Evolutionary conservation across 1,284 basidiomycete genomes (phyloP).

Genomic region (Ceratobasidium sp.): DNA sequence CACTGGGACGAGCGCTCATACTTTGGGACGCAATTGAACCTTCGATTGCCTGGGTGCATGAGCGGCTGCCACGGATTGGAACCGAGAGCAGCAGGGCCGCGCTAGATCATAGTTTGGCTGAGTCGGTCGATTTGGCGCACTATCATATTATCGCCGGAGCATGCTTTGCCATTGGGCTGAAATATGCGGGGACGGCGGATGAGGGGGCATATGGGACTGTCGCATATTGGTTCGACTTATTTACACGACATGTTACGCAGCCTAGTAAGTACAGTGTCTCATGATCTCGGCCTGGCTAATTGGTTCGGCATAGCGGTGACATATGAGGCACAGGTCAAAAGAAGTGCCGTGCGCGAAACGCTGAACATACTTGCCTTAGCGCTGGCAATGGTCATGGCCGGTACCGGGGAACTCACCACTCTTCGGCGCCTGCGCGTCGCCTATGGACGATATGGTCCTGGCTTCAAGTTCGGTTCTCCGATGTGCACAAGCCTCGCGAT

Average conservation of each 20-base stretch:
- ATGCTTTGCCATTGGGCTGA: constrained; percentile 92
- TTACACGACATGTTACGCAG: constrained; percentile 61
- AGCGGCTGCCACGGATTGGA: constrained; percentile 79
- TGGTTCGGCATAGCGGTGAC: constrained; percentile 67
- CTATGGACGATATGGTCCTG: constrained; percentile 88
- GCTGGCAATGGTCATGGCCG: constrained; percentile 93
- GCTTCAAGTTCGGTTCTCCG: constrained; percentile 89
- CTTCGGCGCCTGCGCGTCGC: constrained; percentile 89
- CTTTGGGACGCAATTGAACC: constrained; percentile 88
- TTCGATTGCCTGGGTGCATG: constrained; percentile 81
- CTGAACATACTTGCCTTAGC: constrained; percentile 89
- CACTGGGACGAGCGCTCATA: constrained; percentile 83
- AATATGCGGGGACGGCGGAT: constrained; percentile 92
- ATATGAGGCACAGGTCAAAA: constrained; percentile 88
- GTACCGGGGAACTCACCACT: constrained; percentile 93
- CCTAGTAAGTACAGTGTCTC: constrained; percentile 24
- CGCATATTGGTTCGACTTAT: constrained; percentile 83
- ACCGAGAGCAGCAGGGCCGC: constrained; percentile 65
- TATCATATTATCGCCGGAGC: constrained; percentile 91
- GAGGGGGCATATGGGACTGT: constrained; percentile 88
- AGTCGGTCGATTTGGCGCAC: constrained; percentile 86
- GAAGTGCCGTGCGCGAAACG: constrained; percentile 88
- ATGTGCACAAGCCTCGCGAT: constrained; percentile 93
- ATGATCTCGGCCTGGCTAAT: constrained; percentile 45
- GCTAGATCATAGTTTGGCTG: constrained; percentile 71